Base-by-base conservation (phyloP, 257 asterid species). In the Solanum pinnatisectum region DNA sequence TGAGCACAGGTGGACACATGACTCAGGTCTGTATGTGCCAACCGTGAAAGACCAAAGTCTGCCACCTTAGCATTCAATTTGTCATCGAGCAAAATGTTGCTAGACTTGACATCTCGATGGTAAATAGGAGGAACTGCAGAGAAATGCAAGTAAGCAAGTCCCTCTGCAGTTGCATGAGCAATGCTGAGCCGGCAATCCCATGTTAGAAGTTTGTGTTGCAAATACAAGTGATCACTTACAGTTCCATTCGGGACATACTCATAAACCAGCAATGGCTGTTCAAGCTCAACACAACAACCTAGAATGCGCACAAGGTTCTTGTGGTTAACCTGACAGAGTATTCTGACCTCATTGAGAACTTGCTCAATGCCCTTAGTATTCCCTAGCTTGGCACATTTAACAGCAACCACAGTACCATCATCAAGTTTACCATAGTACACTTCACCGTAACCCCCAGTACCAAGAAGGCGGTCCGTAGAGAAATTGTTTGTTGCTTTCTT, bases 1-100 rank as follows among this genome's bases (percentile, higher is more conserved):
- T 96, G 99, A 33, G 99, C 99, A 67, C 98, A 96, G 10, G 99
- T 96, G 30, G 98, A 93, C 20, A 96, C 86, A 74, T 96, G 99
- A 92, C 98, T 96, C 60, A 94, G n/a, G 59, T 96, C 98, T 2
- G 98, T 91, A n/a, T 95, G 96, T 2, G 98, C 98, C 79, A 96
- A 84, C 5, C 99, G 96, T 0, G 99, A 96, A 18, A 96, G 60
- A 59, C 98, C 98, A 59, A 96, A 96, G 89, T 96, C 99, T 0
- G 98, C 86, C 1, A 96, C 99, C 90, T 95, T 96, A 2, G 95
- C 98, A 5, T 93, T 93, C 35, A 94, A 60, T 87, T 92, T 95
- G 88, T 92, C 94, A 22, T 96, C 98, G 3, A 96, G 93, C 74
- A 96, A 88, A 39, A 96, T 95, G 89, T 96, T 96, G 91, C 99